Evolutionary conservation across 257 asterid genomes (phyloP).

Genomic region (Nicotiana attenuata): DNA sequence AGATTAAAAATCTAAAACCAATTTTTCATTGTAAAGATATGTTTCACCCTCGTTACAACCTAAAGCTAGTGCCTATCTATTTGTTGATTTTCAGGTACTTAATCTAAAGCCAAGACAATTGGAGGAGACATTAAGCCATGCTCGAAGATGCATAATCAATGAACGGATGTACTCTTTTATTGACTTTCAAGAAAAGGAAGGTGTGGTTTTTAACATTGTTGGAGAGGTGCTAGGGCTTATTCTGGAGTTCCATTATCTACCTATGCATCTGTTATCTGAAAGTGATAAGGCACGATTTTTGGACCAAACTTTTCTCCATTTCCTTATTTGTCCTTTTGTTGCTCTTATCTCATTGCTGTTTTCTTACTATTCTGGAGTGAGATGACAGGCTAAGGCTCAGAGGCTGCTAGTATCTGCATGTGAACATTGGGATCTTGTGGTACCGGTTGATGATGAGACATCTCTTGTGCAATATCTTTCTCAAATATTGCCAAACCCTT

Average conservation of each 20-base stretch:
- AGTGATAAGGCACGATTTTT: constrained; percentile 35
- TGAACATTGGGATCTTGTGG: constrained; percentile 21
- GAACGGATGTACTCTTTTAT: constrained; percentile 26
- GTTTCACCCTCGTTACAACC: not conserved
- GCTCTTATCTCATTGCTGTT: not conserved
- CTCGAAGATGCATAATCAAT: constrained; percentile 36
- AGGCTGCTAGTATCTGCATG: constrained; percentile 34
- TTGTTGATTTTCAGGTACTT: constrained; percentile 30
- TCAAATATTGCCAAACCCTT: not conserved
- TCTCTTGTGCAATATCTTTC: constrained; percentile 17
- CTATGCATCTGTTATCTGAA: constrained; percentile 19
- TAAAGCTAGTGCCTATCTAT: not conserved
- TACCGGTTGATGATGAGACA: constrained; percentile 21
- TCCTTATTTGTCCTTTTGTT: not conserved
- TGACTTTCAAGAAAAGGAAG: constrained; percentile 13
- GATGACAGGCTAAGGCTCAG: constrained; percentile 32
- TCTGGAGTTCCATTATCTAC: constrained; percentile 13
- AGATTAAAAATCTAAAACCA: not conserved
- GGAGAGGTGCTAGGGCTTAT: constrained; percentile 34
- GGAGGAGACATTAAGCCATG: constrained; percentile 38
- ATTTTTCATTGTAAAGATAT: not conserved
- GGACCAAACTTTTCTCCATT: not conserved
- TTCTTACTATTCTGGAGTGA: not conserved
- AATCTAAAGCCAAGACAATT: constrained; percentile 24
- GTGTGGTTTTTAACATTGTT: constrained; percentile 37